Evolutionary conservation across 257 asterid species (phyloP).

Genomic region (Gynochthodes officinalis): DNA sequence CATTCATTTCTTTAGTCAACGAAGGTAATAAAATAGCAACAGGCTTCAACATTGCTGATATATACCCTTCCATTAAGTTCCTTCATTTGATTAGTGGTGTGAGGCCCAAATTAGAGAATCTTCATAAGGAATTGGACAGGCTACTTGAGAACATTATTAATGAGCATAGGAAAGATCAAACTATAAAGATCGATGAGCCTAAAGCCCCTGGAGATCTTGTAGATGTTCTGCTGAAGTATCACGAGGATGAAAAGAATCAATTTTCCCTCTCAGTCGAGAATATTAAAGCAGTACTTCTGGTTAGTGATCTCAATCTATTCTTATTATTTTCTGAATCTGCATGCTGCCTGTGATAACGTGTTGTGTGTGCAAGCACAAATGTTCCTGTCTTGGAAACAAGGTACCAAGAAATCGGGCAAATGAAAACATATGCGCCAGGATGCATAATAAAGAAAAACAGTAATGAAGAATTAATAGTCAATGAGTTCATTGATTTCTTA

Average conservation of each 20-base stretch:
- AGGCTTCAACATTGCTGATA: constrained; percentile 22
- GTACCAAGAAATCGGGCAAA: not conserved
- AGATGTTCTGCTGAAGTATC: constrained; percentile 23
- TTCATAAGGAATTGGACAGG: constrained; percentile 19
- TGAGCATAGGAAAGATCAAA: constrained; percentile 12
- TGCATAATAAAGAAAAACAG: too few relatives aligned
- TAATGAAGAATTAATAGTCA: too few relatives aligned
- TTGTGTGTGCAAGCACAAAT: too few relatives aligned
- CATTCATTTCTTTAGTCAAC: not conserved
- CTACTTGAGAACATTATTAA: constrained; percentile 27
- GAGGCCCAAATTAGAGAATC: constrained; percentile 16
- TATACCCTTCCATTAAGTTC: constrained; percentile 19
- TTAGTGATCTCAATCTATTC: not conserved
- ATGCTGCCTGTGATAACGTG: too few relatives aligned
- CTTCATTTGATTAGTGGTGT: constrained; percentile 26
- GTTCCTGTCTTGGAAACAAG: not conserved
- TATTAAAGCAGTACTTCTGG: constrained; percentile 26
- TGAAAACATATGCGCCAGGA: not conserved
- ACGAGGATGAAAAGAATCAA: constrained; percentile 7
- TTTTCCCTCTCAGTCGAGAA: constrained; percentile 5
- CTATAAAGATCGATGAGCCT: not conserved
- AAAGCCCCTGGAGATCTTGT: constrained; percentile 12
- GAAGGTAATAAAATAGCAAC: constrained; percentile 13
- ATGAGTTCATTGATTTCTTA: too few relatives aligned
- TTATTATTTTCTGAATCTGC: too few relatives aligned